These are phyloP conservation scores for Cercospora citrullina DNA, from an alignment of 2,329 filamentous ascomycete genomes.

Conservation along the genomic window DNA sequence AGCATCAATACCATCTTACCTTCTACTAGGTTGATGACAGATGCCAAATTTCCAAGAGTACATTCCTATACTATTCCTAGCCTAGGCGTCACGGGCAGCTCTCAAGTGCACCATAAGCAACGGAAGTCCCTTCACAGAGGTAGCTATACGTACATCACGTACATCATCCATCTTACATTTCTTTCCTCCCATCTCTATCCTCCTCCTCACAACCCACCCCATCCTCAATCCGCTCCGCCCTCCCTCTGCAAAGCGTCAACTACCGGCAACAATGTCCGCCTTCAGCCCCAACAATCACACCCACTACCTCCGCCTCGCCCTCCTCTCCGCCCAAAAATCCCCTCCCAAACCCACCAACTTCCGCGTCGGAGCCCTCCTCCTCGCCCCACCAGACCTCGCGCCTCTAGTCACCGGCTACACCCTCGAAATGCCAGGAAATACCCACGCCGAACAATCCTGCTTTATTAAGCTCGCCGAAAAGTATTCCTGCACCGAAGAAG, in stretches of 20 bases:
- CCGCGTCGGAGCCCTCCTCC: conserved; percentile 85
- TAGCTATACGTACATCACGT: conserved; percentile 1
- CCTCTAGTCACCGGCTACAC: conserved; percentile 77
- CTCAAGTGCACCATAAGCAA: neutral
- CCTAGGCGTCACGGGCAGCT: neutral
- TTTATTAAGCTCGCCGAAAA: conserved; percentile 65
- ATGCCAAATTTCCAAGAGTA: neutral
- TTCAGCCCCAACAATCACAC: conserved; percentile 20
- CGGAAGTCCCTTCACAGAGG: neutral
- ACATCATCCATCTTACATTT: neutral
- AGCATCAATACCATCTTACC: neutral
- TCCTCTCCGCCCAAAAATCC: conserved; percentile 74
- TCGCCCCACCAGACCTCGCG: conserved; percentile 49
- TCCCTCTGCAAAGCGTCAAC: neutral
- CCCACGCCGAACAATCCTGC: conserved; percentile 93
- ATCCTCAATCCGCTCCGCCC: neutral
- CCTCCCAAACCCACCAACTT: conserved; percentile 89
- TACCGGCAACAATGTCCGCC: conserved; percentile 11
- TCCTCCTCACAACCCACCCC: neutral
- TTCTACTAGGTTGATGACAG: neutral
- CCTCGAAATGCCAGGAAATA: conserved; percentile 86
- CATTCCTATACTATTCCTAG: neutral
- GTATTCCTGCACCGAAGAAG: conserved; percentile 51
- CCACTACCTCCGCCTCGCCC: conserved; percentile 67
- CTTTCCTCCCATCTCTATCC: neutral